A percentile compares a stretch with the other conserved stretches of the same genome.
Evolutionary conservation across 257 asterid genomes (phyloP).

Genomic region (Solanum corneliomulleri): DNA sequence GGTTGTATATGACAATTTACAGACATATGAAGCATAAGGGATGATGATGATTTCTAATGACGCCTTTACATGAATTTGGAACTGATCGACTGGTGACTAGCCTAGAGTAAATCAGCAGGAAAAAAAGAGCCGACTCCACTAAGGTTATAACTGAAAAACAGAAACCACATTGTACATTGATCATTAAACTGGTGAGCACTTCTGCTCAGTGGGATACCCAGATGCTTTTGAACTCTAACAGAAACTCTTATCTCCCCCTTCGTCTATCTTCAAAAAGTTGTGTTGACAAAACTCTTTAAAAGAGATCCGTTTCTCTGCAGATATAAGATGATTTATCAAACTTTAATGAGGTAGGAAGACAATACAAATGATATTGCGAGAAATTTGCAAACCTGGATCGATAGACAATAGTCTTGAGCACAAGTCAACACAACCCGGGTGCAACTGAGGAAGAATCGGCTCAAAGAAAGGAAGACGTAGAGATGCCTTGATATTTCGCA

Average conservation of each 20-base stretch:
- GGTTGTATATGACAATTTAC: not conserved
- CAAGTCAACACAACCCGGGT: slow-evolving; percentile 28
- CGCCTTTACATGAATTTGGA: not conserved
- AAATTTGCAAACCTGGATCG: slow-evolving; percentile 25
- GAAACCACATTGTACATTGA: not conserved
- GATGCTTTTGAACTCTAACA: not conserved
- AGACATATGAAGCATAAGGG: not conserved
- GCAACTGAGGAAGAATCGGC: slow-evolving; percentile 19
- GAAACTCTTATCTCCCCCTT: not conserved
- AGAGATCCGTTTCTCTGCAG: slow-evolving; percentile 39
- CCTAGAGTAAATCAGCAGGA: not conserved
- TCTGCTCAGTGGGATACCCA: not conserved
- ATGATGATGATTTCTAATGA: not conserved
- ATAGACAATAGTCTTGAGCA: slow-evolving; percentile 36
- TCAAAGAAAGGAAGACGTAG: slow-evolving; percentile 25
- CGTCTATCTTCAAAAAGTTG: slow-evolving; percentile 7
- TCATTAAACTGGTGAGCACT: not conserved
- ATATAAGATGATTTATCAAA: not conserved
- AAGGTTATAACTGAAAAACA: not conserved
- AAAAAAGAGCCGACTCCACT: not conserved
- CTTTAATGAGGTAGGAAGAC: not conserved
- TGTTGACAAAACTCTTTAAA: slow-evolving; percentile 37
- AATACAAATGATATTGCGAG: not conserved
- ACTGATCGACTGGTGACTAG: not conserved
- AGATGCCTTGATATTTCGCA: slow-evolving; percentile 34